Conservation (phyloP, 2,329 filamentous ascomycete species). For the Aspergillus neotritici region DNA sequence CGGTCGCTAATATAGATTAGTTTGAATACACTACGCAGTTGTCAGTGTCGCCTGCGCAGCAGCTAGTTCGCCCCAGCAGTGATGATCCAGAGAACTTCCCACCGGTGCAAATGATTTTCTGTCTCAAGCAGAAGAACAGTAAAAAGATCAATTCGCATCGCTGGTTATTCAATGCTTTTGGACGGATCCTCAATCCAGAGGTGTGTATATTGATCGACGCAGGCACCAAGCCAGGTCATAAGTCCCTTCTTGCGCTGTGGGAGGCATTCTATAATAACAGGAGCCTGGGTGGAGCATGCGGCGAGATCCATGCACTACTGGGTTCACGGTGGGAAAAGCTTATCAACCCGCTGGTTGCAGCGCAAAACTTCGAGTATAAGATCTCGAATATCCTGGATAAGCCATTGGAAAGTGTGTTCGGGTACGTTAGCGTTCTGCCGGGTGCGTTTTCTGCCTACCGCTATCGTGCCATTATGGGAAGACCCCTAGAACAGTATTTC, state of each 20-base stretch:
- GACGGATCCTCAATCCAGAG: conserved; percentile 93
- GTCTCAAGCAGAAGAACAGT: conserved; percentile 96
- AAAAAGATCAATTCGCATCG: conserved; percentile 99
- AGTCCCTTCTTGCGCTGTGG: conserved; percentile 89
- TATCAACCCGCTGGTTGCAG: conserved; percentile 90
- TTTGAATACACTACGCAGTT: conserved; percentile 98
- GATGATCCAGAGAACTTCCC: conserved; percentile 80
- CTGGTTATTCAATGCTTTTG: conserved; percentile 98
- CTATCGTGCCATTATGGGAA: conserved; percentile 96
- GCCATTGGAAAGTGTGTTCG: conserved; percentile 92
- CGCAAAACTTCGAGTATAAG: conserved; percentile 99
- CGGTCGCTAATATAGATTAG: conserved; percentile 24
- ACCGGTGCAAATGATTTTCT: conserved; percentile 99
- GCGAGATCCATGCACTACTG: conserved; percentile 98
- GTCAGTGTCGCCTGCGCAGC: conserved; percentile 94
- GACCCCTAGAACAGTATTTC: conserved; percentile 97
- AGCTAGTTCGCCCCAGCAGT: conserved; percentile 86
- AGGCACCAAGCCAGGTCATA: conserved; percentile 89
- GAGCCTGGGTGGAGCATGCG: conserved; percentile 93
- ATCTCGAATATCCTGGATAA: conserved; percentile 99
- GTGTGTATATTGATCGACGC: conserved; percentile 94
- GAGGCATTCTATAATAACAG: conserved; percentile 99
- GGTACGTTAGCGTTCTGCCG: conserved; percentile 94
- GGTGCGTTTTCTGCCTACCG: conserved; percentile 98
- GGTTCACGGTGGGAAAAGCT: conserved; percentile 86